Base-by-base conservation (phyloP, 2,329 filamentous ascomycete genomes). In the Phialophora expanda region DNA sequence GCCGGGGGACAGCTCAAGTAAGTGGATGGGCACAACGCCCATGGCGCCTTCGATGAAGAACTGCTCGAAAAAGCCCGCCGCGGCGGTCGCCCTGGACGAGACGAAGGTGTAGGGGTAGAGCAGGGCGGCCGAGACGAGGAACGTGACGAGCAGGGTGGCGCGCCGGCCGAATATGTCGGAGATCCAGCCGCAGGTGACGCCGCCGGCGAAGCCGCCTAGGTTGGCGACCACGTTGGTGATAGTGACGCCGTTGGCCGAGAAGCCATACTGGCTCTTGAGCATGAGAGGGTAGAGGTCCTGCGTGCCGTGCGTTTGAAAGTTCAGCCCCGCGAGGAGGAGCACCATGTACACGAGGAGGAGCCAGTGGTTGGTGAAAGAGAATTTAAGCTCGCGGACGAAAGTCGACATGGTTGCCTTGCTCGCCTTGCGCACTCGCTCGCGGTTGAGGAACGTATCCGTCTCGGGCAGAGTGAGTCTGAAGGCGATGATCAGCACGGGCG, bases 261-360 rank as follows among this genome's bases (percentile, higher is more conserved):
- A 87, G 61, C 80, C 77, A 75, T 83, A 86, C 71, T 87, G 71
- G 69, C 84, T 90, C 77, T 78, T 72, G 12, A 87, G 74, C 80
- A 88, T 84, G 3, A 85, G 86, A 0, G 84, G 85, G 69, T 87
- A 89, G 1, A 88, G 77, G 76, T 89, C 86, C 73, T 90, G 87
- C 22, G 87, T 89, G 48, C 61, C 59, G 56, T 63, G 61, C 11
- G 48, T 50, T 90, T 94, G 92, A 75, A 95, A 96, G 79, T 96
- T 96, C 82, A 96, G 94, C 2, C 92, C 92, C 1, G 91, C 89
- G 91, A 96, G 95, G 48, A 96, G 82, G 20, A 96, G 81, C 5
- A 96, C 91, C 65, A 96, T 82, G 78, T 97, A 97, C 41, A 88
- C 81, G 62, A 97, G 82, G 1, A 96, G 78, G 14, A 92, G 70